phyloP scores from a whole-genome alignment of 1,284 basidiomycete genomes.

The Trichosporon asahii region DNA sequence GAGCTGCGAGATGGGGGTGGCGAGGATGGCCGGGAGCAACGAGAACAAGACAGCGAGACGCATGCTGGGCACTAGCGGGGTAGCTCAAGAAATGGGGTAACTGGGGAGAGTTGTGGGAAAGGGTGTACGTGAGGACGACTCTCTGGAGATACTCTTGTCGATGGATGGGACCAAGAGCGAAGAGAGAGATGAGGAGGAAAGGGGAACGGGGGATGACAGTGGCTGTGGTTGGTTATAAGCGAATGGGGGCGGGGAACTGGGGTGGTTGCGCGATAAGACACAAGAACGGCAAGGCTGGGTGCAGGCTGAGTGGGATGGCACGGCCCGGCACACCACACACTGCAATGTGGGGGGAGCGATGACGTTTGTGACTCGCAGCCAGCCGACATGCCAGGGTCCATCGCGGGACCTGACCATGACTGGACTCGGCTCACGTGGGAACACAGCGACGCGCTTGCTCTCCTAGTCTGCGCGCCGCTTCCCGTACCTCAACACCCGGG shows the following conservation, averaged over 20 bases:
- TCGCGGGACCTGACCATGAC: not conserved
- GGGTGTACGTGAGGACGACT: not conserved
- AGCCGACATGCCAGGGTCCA: not conserved
- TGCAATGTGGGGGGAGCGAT: constrained; percentile 7
- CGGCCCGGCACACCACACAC: not conserved
- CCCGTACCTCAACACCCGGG: constrained; percentile 2
- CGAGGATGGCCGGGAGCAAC: constrained; percentile 40
- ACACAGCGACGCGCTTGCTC: not conserved
- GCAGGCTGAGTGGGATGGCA: not conserved
- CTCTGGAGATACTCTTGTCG: not conserved
- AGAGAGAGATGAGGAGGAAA: not conserved
- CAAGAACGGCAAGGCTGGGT: not conserved
- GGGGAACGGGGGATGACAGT: not conserved
- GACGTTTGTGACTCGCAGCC: not conserved
- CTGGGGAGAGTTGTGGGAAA: constrained; percentile 6
- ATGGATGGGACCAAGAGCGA: constrained; percentile 3
- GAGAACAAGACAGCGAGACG: constrained; percentile 37
- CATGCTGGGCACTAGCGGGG: constrained; percentile 26
- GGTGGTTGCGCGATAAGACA: not conserved
- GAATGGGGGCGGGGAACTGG: not conserved
- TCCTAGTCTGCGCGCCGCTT: not conserved
- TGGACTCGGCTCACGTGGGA: not conserved
- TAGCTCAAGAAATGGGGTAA: constrained; percentile 4
- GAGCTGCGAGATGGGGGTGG: constrained; percentile 39
- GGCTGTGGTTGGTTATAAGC: constrained; percentile 6